Conservation (phyloP, 768 basidiomycete genomes). For the Pleurotus citrinopileatus region DNA sequence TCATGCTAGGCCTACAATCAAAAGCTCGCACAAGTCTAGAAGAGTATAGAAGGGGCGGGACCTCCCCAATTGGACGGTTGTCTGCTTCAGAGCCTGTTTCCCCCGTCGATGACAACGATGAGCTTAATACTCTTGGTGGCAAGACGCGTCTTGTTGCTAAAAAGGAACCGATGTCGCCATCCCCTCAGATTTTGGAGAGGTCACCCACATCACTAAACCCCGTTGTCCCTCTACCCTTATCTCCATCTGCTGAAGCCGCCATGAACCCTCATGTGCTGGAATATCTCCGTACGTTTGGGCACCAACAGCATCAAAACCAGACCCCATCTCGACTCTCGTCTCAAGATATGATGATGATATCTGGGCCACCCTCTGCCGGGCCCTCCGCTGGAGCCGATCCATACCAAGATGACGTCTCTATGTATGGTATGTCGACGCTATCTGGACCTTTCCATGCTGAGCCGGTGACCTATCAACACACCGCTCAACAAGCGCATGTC, state of each 20-base stretch:
- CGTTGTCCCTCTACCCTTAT: slow-evolving; percentile 66
- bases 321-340: background rate
- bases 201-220: slow-evolving; percentile 74
- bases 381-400: background rate
- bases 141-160: slow-evolving; percentile 63
- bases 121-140: slow-evolving; percentile 61
- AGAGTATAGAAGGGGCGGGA: slow-evolving; percentile 59
- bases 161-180: slow-evolving; percentile 41
- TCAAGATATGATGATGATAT: slow-evolving; percentile 7
- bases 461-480: slow-evolving; percentile 9
- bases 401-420: slow-evolving; percentile 8
- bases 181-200: slow-evolving; percentile 49
- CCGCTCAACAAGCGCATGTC: background rate
- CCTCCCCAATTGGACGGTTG: slow-evolving; percentile 39
- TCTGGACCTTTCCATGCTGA: slow-evolving; percentile 4
- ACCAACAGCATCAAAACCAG: slow-evolving; percentile 10
- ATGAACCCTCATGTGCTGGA: slow-evolving; percentile 65
- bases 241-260: slow-evolving; percentile 43
- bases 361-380: background rate
- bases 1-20: slow-evolving; percentile 62
- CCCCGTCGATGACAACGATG: slow-evolving; percentile 55
- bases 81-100: slow-evolving; percentile 37
- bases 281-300: slow-evolving; percentile 63
- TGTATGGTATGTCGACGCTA: slow-evolving; percentile 10
- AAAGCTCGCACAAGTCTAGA: slow-evolving; percentile 65